A percentile compares a stretch with the other conserved stretches of the same genome.
phyloP scores from a whole-genome alignment of 2,329 filamentous ascomycete species.

The Colletotrichum ledebouriae region DNA sequence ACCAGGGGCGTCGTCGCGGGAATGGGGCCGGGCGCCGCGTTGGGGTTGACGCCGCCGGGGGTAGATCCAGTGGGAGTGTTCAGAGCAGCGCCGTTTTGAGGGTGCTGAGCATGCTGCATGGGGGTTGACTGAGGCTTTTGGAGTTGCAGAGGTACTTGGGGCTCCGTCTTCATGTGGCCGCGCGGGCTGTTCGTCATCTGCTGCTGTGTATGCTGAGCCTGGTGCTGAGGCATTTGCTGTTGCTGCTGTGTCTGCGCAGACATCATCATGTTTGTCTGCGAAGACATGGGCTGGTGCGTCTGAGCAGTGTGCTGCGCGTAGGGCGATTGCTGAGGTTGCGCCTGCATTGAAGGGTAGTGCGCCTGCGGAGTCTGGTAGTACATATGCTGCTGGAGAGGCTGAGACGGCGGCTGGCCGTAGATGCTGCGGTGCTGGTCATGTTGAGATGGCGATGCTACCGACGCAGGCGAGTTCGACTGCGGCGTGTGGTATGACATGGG shows the following conservation, averaged over 20 bases:
- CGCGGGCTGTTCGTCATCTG: constrained; percentile 73
- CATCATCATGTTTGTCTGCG: constrained; percentile 77
- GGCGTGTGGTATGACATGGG: constrained; percentile 93
- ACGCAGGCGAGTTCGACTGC: constrained; percentile 94
- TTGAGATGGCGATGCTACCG: constrained; percentile 87
- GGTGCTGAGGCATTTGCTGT: constrained; percentile 56
- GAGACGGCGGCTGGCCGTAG: constrained; percentile 83
- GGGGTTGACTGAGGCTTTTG: constrained; percentile 66
- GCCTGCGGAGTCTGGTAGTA: constrained; percentile 76
- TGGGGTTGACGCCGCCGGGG: constrained; percentile 78
- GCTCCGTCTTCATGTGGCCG: constrained; percentile 70
- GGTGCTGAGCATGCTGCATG: constrained; percentile 52
- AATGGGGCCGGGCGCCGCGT: constrained; percentile 94
- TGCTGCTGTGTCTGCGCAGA: constrained; percentile 68
- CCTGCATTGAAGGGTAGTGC: constrained; percentile 75
- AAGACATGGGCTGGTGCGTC: constrained; percentile 70
- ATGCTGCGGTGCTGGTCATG: constrained; percentile 92
- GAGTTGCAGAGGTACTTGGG: constrained; percentile 72
- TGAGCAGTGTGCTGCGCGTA: constrained; percentile 71
- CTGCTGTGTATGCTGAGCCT: constrained; percentile 64
- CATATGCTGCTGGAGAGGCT: constrained; percentile 84
- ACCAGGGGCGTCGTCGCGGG: constrained; percentile 96
- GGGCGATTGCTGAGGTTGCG: constrained; percentile 71
- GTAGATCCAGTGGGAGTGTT: constrained; percentile 62
- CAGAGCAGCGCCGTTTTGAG: constrained; percentile 59